Base-by-base conservation (phyloP, 2,329 filamentous ascomycete genomes). In the Tolypocladium inflatum region DNA sequence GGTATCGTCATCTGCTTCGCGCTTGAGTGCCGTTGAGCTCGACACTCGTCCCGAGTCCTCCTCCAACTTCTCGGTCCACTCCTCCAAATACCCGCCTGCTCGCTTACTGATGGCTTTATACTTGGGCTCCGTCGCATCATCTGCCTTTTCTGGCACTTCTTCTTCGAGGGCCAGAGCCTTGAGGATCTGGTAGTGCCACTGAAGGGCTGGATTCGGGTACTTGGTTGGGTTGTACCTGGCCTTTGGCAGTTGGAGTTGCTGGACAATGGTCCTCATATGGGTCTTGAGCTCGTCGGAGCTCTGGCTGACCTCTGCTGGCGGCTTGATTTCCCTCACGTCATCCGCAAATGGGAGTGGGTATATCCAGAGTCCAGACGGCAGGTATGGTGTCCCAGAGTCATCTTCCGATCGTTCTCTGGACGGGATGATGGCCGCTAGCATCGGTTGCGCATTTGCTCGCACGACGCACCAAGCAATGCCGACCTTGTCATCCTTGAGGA, bases 101-200 rank as follows among this genome's bases (percentile, higher is more conserved):
- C 93, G 85, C 76, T 95, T 97, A 70, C 91, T 84, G 57, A 99
- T 97, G 63, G 95, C 90, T 64, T 83, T 87, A 72, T 87, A 91
- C 65, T 89, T 90, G 1, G 94, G 94, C 17, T 90, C 70, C 0
- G 94, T 97, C 63, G 88, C 86, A 68, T 99, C 94, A 17, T 83
- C 78, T 2, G 74, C 74, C 55, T 87, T 82, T 23, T 89, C 87
- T 0, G 92, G 92, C 1, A 96, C 76, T 63, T 97, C 92, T 69
- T 99, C 94, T 41, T 96, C 92, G 1, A 99, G 79, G 0, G 94
- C 94, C 58, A 97, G 80, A 8, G 90, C 88, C 73, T 99, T 94
- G 0, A 99, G 77, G 52, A 99, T 96, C 61, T 85, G 87, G 77
- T 97, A 99, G 75, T 97, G 94, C 92, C 93, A 99, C 74, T 99